A percentile compares a stretch with the other conserved stretches of the same genome.
Conservation (phyloP, 768 basidiomycete species). For the Lentinula boryana region DNA sequence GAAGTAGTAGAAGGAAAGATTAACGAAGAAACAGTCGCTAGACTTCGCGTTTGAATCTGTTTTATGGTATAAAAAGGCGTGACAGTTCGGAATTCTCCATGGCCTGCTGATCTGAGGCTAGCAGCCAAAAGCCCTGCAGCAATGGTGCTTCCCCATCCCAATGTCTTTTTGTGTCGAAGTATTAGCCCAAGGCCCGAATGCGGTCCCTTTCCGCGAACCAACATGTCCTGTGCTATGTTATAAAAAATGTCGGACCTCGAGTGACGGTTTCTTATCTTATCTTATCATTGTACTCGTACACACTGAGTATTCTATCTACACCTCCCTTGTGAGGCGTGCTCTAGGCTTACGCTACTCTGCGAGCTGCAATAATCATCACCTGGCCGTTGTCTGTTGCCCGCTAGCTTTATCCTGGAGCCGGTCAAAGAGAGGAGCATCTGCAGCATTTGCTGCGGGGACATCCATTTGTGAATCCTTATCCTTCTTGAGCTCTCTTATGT, state of each 20-base stretch:
- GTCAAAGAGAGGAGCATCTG: conserved; percentile 65
- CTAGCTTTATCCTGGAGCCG: conserved; percentile 50
- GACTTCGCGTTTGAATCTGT: not conserved
- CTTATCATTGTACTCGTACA: not conserved
- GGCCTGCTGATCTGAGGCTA: conserved; percentile 28
- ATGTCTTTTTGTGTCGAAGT: not conserved
- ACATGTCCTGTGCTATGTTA: not conserved
- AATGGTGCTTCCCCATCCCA: conserved; percentile 28
- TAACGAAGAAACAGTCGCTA: conserved; percentile 9
- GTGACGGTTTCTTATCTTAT: not conserved
- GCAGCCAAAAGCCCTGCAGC: conserved; percentile 34
- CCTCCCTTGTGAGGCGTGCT: too few relatives aligned
- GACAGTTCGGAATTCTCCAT: conserved; percentile 11
- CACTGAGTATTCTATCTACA: too few relatives aligned
- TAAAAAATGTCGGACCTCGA: too few relatives aligned
- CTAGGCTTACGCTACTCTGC: too few relatives aligned
- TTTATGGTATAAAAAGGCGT: not conserved
- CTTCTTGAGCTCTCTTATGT: conserved; percentile 45
- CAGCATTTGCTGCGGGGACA: conserved; percentile 75
- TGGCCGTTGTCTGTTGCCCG: conserved; percentile 34
- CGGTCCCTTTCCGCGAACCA: not conserved
- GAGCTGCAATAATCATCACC: not conserved
- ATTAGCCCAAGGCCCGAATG: not conserved
- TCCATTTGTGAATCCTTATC: conserved; percentile 61
- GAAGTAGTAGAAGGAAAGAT: conserved; percentile 7